phyloP scores from a whole-genome alignment of 2,329 filamentous ascomycete species.

The Diaporthe nobilis region DNA sequence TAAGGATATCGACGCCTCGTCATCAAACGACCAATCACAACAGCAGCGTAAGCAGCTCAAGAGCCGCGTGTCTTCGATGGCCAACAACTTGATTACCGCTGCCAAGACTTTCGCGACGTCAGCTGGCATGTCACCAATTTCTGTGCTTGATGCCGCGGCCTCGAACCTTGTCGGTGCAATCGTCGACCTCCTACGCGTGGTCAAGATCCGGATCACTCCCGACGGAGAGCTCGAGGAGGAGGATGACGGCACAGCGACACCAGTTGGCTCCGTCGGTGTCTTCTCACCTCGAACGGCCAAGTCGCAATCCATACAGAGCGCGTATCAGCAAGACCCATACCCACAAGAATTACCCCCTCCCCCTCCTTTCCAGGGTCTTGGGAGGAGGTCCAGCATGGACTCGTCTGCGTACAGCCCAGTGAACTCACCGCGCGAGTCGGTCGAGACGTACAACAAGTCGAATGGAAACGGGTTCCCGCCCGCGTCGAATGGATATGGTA shows the following conservation, averaged over 20 bases:
- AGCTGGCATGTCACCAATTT: constrained; percentile 91
- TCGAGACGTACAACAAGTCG: constrained; percentile 56
- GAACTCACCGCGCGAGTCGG: constrained; percentile 75
- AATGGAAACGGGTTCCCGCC: constrained; percentile 55
- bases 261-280: constrained; percentile 77
- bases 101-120: constrained; percentile 91
- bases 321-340: constrained; percentile 52
- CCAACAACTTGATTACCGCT: constrained; percentile 95
- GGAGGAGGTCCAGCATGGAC: constrained; percentile 72
- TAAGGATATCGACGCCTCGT: constrained; percentile 79
- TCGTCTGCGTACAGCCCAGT: constrained; percentile 83
- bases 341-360: constrained; percentile 60
- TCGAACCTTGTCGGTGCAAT: constrained; percentile 89
- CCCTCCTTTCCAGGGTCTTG: constrained; percentile 71
- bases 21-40: constrained; percentile 64
- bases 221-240: constrained; percentile 83
- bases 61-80: constrained; percentile 87
- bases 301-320: constrained; percentile 42
- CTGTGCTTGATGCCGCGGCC: constrained; percentile 91
- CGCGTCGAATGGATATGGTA: constrained; percentile 57
- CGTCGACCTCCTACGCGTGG: constrained; percentile 85
- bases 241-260: constrained; percentile 72
- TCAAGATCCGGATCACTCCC: constrained; percentile 86
- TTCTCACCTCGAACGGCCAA: constrained; percentile 68
- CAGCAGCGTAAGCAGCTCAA: constrained; percentile 80